Percentiles rank a stretch among this genome's conserved stretches.
Conservation (phyloP, 805 yeast genomes). For the Wickerhamomyces queroliae region DNA sequence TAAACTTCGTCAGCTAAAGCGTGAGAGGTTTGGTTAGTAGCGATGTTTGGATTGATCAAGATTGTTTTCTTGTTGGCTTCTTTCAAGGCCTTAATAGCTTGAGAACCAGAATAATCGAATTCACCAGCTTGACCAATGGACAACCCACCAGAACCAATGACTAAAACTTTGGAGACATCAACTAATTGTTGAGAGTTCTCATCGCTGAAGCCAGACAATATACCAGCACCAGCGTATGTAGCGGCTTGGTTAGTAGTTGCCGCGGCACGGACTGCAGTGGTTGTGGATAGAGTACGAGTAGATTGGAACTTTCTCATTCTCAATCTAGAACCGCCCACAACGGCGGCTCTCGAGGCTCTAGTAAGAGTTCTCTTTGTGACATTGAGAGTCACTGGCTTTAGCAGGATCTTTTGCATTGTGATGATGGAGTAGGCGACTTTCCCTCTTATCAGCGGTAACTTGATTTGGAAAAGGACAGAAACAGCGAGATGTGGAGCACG, state of each 20-base stretch:
- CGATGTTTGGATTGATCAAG: slow-evolving; percentile 91
- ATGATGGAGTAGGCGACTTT: neutral
- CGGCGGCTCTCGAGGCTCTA: slow-evolving; percentile 2
- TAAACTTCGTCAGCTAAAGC: slow-evolving; percentile 93
- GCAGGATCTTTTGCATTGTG: slow-evolving; percentile 11
- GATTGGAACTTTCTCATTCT: neutral
- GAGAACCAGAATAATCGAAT: slow-evolving; percentile 95
- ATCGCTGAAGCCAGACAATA: slow-evolving; percentile 49
- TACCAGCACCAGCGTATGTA: slow-evolving; percentile 57
- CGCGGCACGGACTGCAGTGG: slow-evolving; percentile 14
- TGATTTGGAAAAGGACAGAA: too few relatives aligned
- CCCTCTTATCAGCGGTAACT: neutral
- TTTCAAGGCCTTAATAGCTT: slow-evolving; percentile 91
- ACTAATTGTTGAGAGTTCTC: slow-evolving; percentile 64
- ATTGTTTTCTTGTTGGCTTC: slow-evolving; percentile 86
- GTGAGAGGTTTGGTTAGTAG: slow-evolving; percentile 95
- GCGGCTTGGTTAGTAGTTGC: slow-evolving; percentile 14
- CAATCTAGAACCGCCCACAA: slow-evolving; percentile 9
- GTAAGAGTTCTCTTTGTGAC: slow-evolving; percentile 18
- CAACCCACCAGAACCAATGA: slow-evolving; percentile 95
- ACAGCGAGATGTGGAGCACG: too few relatives aligned
- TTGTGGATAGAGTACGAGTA: slow-evolving; percentile 12
- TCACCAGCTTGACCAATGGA: slow-evolving; percentile 99
- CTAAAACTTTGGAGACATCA: slow-evolving; percentile 80
- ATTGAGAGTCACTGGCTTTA: slow-evolving; percentile 22